A percentile compares a stretch with the other conserved stretches of the same genome.
Evolutionary conservation across 148 eudicot species (phyloP).

Genomic region (Mesembryanthemum crystallinum): DNA sequence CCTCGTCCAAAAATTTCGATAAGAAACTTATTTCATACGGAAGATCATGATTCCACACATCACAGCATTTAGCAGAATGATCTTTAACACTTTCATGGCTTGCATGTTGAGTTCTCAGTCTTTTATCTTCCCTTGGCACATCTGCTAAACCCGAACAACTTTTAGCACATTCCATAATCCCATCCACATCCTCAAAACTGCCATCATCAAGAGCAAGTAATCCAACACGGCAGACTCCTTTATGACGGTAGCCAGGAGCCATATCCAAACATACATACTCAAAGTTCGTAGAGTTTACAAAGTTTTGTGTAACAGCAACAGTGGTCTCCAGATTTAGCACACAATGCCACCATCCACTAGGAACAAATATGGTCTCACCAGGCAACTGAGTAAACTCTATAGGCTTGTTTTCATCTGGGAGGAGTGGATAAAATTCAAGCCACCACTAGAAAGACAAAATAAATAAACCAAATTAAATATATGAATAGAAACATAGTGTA

Average conservation of each 20-base stretch:
- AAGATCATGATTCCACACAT: constrained; percentile 39
- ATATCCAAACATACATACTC: constrained; percentile 91
- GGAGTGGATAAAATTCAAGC: constrained; percentile 94
- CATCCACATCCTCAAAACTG: constrained; percentile 31
- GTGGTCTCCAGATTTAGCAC: constrained; percentile 84
- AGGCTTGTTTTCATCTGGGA: constrained; percentile 83
- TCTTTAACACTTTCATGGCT: constrained; percentile 19
- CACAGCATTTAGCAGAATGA: constrained; percentile 28
- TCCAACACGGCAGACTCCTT: constrained; percentile 96
- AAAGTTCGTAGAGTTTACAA: constrained; percentile 79
- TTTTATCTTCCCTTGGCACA: constrained; percentile 50
- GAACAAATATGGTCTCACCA: constrained; percentile 94
- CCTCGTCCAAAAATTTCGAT: constrained; percentile 65
- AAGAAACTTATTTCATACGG: constrained; percentile 75
- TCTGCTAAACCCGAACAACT: constrained; percentile 33
- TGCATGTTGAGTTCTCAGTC: constrained; percentile 36
- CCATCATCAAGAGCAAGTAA: constrained; percentile 70
- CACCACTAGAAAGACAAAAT: constrained; percentile 70
- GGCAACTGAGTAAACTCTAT: constrained; percentile 92
- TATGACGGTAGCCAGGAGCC: constrained; percentile 98
- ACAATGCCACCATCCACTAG: constrained; percentile 99
- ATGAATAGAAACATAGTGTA: background rate
- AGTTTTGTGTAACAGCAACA: constrained; percentile 93
- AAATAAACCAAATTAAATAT: background rate
- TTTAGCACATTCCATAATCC: constrained; percentile 24